Evolutionary conservation across 805 yeast genomes (phyloP).

Genomic region (Myxozyma geophila): DNA sequence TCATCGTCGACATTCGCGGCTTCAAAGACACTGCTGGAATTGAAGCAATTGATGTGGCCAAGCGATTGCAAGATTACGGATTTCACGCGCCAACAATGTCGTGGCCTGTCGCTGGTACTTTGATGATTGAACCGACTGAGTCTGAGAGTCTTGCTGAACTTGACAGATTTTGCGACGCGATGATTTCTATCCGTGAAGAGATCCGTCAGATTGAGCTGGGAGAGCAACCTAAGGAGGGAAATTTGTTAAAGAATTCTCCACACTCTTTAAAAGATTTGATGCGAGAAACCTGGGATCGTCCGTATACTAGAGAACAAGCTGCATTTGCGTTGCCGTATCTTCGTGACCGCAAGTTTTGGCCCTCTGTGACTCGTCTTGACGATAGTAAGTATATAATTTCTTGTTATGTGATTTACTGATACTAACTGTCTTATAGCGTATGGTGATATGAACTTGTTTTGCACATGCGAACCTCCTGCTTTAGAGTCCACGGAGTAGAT

Average conservation of each 20-base stretch:
- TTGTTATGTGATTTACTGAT: constrained; percentile 1
- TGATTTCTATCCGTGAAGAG: constrained; percentile 81
- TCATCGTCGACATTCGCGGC: constrained; percentile 86
- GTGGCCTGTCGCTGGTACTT: constrained; percentile 96
- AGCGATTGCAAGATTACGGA: constrained; percentile 95
- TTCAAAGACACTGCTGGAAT: constrained; percentile 73
- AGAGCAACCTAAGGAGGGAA: constrained; percentile 60
- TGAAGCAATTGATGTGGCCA: constrained; percentile 96
- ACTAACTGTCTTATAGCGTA: constrained; percentile 52
- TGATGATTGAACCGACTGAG: constrained; percentile 98
- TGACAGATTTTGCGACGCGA: constrained; percentile 86
- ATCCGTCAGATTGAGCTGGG: constrained; percentile 73
- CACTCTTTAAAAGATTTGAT: constrained; percentile 84
- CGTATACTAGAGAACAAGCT: constrained; percentile 90
- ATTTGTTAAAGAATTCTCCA: constrained; percentile 85
- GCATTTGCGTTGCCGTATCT: constrained; percentile 86
- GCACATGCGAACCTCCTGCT: constrained; percentile 65
- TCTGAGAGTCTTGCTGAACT: constrained; percentile 86
- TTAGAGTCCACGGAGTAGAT: constrained; percentile 1
- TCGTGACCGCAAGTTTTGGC: constrained; percentile 86
- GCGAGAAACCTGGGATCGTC: constrained; percentile 80
- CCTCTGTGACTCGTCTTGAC: constrained; percentile 87
- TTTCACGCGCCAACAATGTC: constrained; percentile 99
- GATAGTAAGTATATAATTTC: constrained; percentile 49
- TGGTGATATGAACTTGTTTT: constrained; percentile 89